These are phyloP conservation scores for Plenodomus biglobosus DNA, from an alignment of 2,329 filamentous ascomycete genomes.

Conservation along the genomic window DNA sequence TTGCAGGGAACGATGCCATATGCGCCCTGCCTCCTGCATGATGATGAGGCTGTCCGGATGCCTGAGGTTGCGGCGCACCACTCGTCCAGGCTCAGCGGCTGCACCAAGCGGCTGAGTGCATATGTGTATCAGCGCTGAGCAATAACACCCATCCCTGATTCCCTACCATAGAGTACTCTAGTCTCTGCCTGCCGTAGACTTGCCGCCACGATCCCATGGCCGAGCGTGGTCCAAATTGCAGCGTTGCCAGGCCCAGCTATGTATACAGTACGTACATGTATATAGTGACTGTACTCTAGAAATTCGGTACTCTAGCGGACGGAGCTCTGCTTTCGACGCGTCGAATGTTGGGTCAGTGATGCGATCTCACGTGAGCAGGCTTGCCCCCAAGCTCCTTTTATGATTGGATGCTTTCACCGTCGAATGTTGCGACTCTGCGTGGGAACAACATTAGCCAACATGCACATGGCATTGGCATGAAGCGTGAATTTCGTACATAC, in stretches of 20 bases:
- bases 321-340: conserved; percentile 4
- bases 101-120: conserved; percentile 15
- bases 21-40: conserved; percentile 3
- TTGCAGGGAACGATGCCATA: conserved; percentile 20
- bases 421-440: too few species aligned
- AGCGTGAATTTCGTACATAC: too few species aligned
- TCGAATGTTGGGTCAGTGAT: background rate
- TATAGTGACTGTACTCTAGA: too few species aligned
- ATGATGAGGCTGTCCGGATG: conserved; percentile 6
- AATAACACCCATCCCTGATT: conserved; percentile 23
- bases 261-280: too few species aligned
- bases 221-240: background rate
- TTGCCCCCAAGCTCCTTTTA: too few species aligned
- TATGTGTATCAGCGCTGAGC: conserved; percentile 8
- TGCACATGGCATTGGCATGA: too few species aligned
- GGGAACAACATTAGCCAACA: too few species aligned
- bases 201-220: conserved; percentile 7
- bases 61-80: conserved; percentile 3
- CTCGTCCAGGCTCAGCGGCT: conserved; percentile 3
- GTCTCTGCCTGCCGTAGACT: too few species aligned
- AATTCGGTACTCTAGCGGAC: conserved; percentile 17
- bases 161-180: too few species aligned
- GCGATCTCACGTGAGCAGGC: too few species aligned
- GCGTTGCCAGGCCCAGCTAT: too few species aligned
- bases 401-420: too few species aligned